Base-by-base conservation (phyloP, 2,329 filamentous ascomycete genomes). In the Colletotrichum sp. region DNA sequence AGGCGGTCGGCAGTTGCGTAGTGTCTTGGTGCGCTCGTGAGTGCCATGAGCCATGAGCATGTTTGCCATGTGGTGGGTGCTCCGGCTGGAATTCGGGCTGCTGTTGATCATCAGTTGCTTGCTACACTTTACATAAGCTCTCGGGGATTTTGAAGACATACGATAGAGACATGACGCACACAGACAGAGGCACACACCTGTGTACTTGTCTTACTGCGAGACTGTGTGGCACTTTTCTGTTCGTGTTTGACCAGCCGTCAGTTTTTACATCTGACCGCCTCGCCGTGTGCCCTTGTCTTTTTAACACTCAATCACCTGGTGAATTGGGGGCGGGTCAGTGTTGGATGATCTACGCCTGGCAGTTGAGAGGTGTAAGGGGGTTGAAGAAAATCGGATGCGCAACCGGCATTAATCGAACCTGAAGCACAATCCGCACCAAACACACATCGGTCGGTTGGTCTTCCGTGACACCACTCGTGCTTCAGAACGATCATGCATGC, bases 401-500 rank as follows among this genome's bases (percentile, higher is more conserved):
- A 52, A 61, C 74, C 59, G 71, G 64, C 74, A 76, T 65, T 59
- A 25, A 65, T 74, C 22, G 30, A 30, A 64, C 65, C 64, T 76
- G 74, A 76, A 74, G 74, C 74, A 76, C 62, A 65, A 34, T 27
- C 34, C 27, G 59, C 30, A 65, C 66, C 74, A 70, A 62, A 63
- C 32, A 34, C 59, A 69, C 65, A 66, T 74, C 74, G 65, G 74
- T 63, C 74, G 74, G 74, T 34, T 64, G 44, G 44, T 27, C 59
- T 65, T 74, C 76, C 76, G 77, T 77, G 72, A 78, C 77, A 75
- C 69, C 75, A 39, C 65, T 72, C 44, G 66, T 77, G 77, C 76
- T 70, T 78, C 77, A 78, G 61, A 71, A 67, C 70, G 67, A 74
- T 78, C 72, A 69, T 78, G 72, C 70, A 77, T 62, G 72, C 71